These are phyloP conservation scores for Rhodomyrtus tomentosa DNA, from an alignment of 345 rosid genomes.

Conservation along the genomic window DNA sequence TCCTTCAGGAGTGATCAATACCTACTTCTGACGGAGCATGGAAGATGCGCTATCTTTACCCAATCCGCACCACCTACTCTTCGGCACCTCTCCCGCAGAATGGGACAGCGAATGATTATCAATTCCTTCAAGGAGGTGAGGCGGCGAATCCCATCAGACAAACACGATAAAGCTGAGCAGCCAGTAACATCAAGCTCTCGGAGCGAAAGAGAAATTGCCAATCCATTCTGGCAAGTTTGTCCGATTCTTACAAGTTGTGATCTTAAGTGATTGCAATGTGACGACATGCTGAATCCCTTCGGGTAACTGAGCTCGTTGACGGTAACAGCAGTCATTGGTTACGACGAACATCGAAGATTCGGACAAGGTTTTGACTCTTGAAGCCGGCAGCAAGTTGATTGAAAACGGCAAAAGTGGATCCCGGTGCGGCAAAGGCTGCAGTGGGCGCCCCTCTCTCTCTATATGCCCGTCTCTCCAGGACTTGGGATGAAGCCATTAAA, in stretches of 20 bases:
- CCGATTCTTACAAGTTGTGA: not conserved
- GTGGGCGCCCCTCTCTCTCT: not conserved
- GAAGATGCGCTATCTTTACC: not conserved
- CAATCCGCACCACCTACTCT: not conserved
- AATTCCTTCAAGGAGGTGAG: not conserved
- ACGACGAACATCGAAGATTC: not conserved
- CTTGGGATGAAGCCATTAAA: no score
- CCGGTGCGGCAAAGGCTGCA: no score
- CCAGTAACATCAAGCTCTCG: not conserved
- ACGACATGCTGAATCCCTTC: not conserved
- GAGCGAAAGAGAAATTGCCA: not conserved
- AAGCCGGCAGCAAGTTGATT: no score
- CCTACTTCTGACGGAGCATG: not conserved
- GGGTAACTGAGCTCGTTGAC: no score
- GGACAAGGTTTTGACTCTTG: no score
- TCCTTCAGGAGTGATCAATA: not conserved
- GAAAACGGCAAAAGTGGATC: no score
- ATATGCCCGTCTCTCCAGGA: not conserved
- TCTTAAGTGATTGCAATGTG: not conserved
- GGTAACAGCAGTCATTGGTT: no score
- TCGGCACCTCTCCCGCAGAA: not conserved
- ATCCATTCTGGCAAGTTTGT: not conserved
- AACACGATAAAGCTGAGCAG: not conserved
- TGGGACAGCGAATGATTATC: not conserved
- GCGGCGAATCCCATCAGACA: not conserved